Evolutionary conservation across 2,329 filamentous ascomycete species (phyloP), one percentile per base, ranked within the genome.

Genomic region (Monilinia vaccinii-corymbosi): DNA sequence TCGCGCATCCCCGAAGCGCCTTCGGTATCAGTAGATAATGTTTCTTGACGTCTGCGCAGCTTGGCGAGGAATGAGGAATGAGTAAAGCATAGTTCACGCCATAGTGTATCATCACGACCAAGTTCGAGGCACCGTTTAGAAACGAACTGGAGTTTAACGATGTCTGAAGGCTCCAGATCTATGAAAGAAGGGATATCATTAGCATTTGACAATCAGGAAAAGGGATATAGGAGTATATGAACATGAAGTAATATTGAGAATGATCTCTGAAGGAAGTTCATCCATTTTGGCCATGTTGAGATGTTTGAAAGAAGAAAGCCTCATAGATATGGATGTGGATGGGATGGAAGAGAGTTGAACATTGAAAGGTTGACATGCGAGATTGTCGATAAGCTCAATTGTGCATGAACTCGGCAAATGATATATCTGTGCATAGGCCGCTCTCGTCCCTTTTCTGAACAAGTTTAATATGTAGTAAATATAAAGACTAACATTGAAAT

Each of bases 81-180:
- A 40, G 85, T 79, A 71, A 94, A 90, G 71, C 88, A 92, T 70
- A 86, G 79, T 3, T 79, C 75, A 63, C 87, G 87, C 92, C 92
- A 97, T 40, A 93, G 76, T 44, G 78, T 81, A 67, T 88, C 82
- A 70, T 96, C 90, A 60, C 90, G 85, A 44, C 83, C 86, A 46
- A 94, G 77, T 34, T 76, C 73, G 32, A 86, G 79, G 61, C 93
- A 82, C 48, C 78, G 79, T 64, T 78, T 83, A 31, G 84, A 93
- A 14, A 90, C 83, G 23, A 81, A 79, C 73, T 92, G 89, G 38
- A 93, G 76, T 59, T 74, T 79, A 60, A 87, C 82, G 62, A 92
- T 79, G 64, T 91, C 82, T 46, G 71, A 69, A 18, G 84, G 79
- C n/a, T 82, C 77, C 63, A 91, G 81, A 69, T 80, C 85, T 88